Conservation (phyloP, 257 asterid genomes). For the Solanum virginianum region DNA sequence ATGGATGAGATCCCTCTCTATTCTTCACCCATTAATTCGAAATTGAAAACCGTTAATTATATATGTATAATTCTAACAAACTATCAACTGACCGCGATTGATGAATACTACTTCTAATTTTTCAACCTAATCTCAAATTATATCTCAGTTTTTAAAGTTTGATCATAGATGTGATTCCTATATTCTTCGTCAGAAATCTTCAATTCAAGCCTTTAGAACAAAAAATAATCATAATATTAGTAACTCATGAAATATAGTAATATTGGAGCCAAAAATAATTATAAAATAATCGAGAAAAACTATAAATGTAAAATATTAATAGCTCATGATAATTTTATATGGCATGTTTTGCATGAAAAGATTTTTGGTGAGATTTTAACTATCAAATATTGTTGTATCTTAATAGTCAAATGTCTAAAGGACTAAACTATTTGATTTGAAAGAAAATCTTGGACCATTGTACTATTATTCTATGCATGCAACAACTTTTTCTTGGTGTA, state of each 20-base stretch:
- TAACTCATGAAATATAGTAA: too few relatives aligned
- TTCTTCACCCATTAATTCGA: background rate
- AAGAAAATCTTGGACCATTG: background rate
- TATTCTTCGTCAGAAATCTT: background rate
- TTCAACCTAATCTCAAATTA: background rate
- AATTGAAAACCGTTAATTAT: too few relatives aligned
- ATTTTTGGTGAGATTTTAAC: background rate
- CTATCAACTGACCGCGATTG: background rate
- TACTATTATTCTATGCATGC: background rate
- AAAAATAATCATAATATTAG: too few relatives aligned
- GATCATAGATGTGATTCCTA: too few relatives aligned
- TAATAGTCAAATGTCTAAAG: background rate
- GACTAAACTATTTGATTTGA: background rate
- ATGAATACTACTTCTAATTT: background rate
- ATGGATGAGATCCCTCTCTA: background rate
- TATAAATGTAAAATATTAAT: too few relatives aligned
- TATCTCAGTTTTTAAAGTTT: background rate
- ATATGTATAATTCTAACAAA: background rate
- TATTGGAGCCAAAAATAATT: background rate
- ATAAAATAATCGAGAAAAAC: background rate
- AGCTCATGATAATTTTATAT: background rate
- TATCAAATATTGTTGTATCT: background rate
- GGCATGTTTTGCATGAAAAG: background rate
- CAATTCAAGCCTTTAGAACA: too few relatives aligned
- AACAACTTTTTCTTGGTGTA: background rate